These are phyloP conservation scores for Tieghemostelium lacteum DNA, from an alignment of 78 protist genomes.

Conservation along the genomic window DNA sequence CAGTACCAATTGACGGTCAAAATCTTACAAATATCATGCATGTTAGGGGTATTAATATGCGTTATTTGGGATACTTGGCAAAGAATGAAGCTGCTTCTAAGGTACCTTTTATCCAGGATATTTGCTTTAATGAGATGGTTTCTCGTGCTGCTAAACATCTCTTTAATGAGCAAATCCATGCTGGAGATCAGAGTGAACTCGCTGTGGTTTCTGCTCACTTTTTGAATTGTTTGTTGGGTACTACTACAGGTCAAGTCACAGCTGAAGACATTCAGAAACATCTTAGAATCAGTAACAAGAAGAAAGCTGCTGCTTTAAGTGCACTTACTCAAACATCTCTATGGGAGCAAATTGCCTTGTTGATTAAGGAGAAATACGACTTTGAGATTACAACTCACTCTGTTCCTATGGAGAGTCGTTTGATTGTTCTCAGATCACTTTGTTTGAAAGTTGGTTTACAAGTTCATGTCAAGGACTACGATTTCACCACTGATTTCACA, in stretches of 20 bases:
- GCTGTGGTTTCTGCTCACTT: conserved; percentile 56
- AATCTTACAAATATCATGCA: conserved; percentile 76
- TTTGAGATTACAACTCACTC: conserved; percentile 46
- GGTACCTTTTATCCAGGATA: conserved; percentile 62
- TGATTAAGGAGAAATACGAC: conserved; percentile 2
- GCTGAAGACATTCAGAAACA: conserved; percentile 19
- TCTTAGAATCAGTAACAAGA: conserved; percentile 1
- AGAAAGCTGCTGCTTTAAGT: too few species aligned
- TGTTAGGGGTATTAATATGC: conserved; percentile 82
- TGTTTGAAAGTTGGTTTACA: conserved; percentile 77
- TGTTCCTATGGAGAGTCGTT: conserved; percentile 61
- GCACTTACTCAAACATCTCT: not conserved
- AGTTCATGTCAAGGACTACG: conserved; percentile 55
- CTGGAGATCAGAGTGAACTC: conserved; percentile 11
- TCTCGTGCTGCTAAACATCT: conserved; percentile 68
- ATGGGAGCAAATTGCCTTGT: conserved; percentile 37
- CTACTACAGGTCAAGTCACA: conserved; percentile 12
- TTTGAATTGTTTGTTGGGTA: conserved; percentile 80
- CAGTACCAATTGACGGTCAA: conserved; percentile 81
- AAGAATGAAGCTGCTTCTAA: conserved; percentile 1
- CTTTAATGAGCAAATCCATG: conserved; percentile 26
- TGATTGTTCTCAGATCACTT: conserved; percentile 31
- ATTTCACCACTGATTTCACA: conserved; percentile 65
- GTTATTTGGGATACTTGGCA: conserved; percentile 78
- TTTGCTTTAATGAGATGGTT: conserved; percentile 83